Evolutionary conservation across 2,329 filamentous ascomycete species (phyloP), one percentile per base, ranked within the genome.

Genomic region (Alternaria sp.): DNA sequence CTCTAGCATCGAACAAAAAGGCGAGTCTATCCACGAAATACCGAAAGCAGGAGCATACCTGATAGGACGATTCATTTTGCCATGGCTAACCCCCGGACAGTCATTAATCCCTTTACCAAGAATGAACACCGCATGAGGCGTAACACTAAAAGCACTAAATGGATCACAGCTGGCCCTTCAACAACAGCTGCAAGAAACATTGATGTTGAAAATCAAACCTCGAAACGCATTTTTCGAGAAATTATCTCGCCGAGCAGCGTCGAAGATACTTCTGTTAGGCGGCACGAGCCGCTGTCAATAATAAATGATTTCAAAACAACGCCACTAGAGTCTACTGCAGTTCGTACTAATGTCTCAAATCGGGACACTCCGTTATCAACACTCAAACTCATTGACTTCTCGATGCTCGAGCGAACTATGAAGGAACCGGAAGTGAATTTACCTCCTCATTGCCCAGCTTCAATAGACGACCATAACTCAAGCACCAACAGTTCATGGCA

Each of bases 101-200:
- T 63, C 26, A 38, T 30, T 0, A 62, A 60, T 7, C 47, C 65
- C 4, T 64, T 61, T 20, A 54, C 58, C 7, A 64, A 51, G 44
- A 44, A 58, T 8, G 52, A 51, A n/a, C 38, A 42, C 11, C 42
- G 30, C 22, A 48, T 65, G 51, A 49, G 51, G 20, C 43, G 58
- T 8, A 60, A 62, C 30, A 58, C 51, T 12, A 42, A 28, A 7
- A 34, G 54, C 28, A 63, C 44, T 26, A 52, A 26, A 43, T 63
- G 58, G 58, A 55, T 61, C 14, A 7, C 48, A 28, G 46, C 32
- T 9, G 34, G 22, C 6, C 16, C n/a, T 18, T 30, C 8, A n/a
- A 46, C 1, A n/a, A 34, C 42, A 30, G 20, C 36, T 3, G 24
- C 41, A 12, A 54, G 38, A 14, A 14, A 44, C 0, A 36, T 38